Percentiles rank a stretch among this genome's conserved stretches.
Evolutionary conservation across 495 filamentous ascomycete genomes (phyloP).

Genomic region (Annulohypoxylon stygium): DNA sequence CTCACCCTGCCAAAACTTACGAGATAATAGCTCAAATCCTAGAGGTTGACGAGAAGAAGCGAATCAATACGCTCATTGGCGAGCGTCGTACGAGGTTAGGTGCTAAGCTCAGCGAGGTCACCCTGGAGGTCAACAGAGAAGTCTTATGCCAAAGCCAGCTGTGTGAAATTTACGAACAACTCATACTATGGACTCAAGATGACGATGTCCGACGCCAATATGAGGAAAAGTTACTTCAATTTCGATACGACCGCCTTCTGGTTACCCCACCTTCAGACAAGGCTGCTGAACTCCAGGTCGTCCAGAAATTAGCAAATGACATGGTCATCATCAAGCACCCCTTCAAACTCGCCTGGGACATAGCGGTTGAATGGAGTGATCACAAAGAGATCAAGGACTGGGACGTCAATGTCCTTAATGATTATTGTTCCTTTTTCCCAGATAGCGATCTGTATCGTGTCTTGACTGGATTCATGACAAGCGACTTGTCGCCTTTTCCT

Average conservation of each 20-base stretch:
- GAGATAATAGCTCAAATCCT: slow-evolving; percentile 84
- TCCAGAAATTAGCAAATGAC: slow-evolving; percentile 80
- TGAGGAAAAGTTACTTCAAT: slow-evolving; percentile 90
- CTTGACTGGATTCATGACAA: slow-evolving; percentile 81
- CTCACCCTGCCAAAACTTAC: slow-evolving; percentile 84
- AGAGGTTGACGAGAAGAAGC: slow-evolving; percentile 88
- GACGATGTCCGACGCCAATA: slow-evolving; percentile 85
- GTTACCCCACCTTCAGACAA: slow-evolving; percentile 76
- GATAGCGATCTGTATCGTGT: slow-evolving; percentile 84
- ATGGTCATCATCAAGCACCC: slow-evolving; percentile 98
- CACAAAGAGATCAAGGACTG: slow-evolving; percentile 75
- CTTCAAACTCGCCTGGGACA: slow-evolving; percentile 89
- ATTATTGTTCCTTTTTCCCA: slow-evolving; percentile 88
- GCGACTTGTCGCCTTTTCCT: slow-evolving; percentile 88
- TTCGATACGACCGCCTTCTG: slow-evolving; percentile 80
- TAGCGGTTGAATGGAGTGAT: slow-evolving; percentile 90
- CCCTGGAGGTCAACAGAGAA: slow-evolving; percentile 86
- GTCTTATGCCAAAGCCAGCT: slow-evolving; percentile 77
- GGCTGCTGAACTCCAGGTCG: slow-evolving; percentile 72
- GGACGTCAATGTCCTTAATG: slow-evolving; percentile 78
- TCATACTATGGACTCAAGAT: slow-evolving; percentile 91
- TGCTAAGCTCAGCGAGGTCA: slow-evolving; percentile 84
- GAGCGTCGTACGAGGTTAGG: slow-evolving; percentile 90
- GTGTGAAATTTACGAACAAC: slow-evolving; percentile 78
- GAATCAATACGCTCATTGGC: slow-evolving; percentile 90